Evolutionary conservation across 2,329 filamentous ascomycete genomes (phyloP), one percentile per base, ranked within the genome.

Genomic region (Ceratocystis ficicola): DNA sequence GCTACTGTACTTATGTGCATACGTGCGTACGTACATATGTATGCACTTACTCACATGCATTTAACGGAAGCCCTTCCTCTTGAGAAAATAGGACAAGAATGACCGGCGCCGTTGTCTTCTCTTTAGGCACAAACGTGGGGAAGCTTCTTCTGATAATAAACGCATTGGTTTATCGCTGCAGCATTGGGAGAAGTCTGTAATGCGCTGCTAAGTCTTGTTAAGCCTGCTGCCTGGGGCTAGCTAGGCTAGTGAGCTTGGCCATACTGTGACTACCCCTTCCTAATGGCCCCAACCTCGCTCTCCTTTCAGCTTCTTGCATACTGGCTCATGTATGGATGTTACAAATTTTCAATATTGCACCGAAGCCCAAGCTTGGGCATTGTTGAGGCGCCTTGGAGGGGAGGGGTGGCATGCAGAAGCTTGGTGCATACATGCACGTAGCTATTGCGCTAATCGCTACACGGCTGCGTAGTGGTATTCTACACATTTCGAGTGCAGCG

Each of bases 61-160:
- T 10, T 50, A 22, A 20, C 12, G 20, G 8, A 50, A 50, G 8
- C 22, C n/a, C 46, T 10, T 10, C 10, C 48, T 50, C 3, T 48
- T 5, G 48, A 52, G 48, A 52, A 52, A 52, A 52, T 20, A 25
- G 48, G 22, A 22, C 20, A 52, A 22, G 7, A 20, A 5, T 5
- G n/a, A n/a, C 46, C 10, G 2, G 22, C 48, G 17, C 6, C 48
- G 22, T 28, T 52, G 48, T 52, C 48, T 52, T 52, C 48, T 52
- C 15, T 66, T 66, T 66, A 64, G 65, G 62, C 62, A 66, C 62
- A 60, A 66, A 66, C 48, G 52, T 66, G 41, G 57, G 36, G 30
- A 41, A 17, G 36, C 36, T 8, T 8, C n/a, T 28, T 41, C 10
- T 41, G 12, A 41, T 41, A 15, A 41, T 41, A 41, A 52, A 52